Evolutionary conservation across 169 alveolate species (phyloP), one percentile per base, ranked within the genome.

Genomic region (Cryptosporidium sp.): DNA sequence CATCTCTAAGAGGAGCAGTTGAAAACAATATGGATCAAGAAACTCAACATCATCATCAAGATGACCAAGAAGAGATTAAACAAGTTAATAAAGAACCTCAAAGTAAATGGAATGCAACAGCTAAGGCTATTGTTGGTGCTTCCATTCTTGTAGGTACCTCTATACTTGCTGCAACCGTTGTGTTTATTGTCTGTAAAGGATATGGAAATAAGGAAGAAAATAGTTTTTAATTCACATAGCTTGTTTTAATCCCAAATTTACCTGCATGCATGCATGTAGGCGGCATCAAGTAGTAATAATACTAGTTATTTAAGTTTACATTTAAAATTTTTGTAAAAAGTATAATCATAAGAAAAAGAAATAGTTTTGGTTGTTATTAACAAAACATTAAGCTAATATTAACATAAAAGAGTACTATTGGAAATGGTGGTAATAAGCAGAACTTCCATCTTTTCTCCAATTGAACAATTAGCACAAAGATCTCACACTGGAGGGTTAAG

Each of bases 121-220:
- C 80, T 4, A 80, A 80, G 26, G 89, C 89, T 4, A 65, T 80
- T 26, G 73, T 80, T 10, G 89, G 89, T 0, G 89, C 89, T 10
- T 60, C 89, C 0, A 80, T 80, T 44, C 70, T 80, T 60, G 89
- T 80, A 12, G 89, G 89, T 44, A 80, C 75, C 3, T 80, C 89
- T 44, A 65, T 80, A 42, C 75, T 80, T 42, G 89, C 80, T 26
- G 89, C 89, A 8, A 80, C 89, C 6, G 89, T 80, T 44, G 75
- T 80, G 29, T 80, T 80, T 65, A 45, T 80, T 29, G 75, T 80
- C 8, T 80, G 89, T 23, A 80, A 80, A 45, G 89, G 89, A 21
- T 80, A 80, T 26, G 53, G 56, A 21, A 75, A 56, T 5, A 80
- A 80, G 23, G 86, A 45, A 8, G 86, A 73, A 52, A 65, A 33